Base-by-base conservation (phyloP, 2,329 filamentous ascomycete genomes). In the Aspergillus sp. region DNA sequence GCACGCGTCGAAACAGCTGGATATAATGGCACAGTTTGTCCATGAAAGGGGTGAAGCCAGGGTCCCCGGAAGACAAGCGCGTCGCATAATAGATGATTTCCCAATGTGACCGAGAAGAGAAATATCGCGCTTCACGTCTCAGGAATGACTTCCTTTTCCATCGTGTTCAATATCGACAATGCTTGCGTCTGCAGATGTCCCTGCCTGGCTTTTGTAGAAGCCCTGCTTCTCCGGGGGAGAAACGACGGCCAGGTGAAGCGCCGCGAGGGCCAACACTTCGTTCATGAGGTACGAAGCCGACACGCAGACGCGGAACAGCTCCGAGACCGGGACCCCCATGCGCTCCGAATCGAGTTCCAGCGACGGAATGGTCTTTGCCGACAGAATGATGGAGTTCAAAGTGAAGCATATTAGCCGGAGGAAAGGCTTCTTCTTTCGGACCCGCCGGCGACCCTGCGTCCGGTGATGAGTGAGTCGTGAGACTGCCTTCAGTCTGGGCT, bases 41-140 rank as follows among this genome's bases (percentile, higher is more conserved):
- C 14, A 58, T 37, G 24, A 56, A 55, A 7, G 42, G 37, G 20
- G 60, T 52, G 24, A 71, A 66, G 26, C 57, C 44, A 11, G 41
- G 31, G 11, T 53, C n/a, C 54, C 25, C 65, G 55, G 32, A 61
- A 54, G 35, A 52, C 40, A 2, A 72, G 52, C 2, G 63, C 63
- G 33, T 74, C 68, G 42, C 62, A 68, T 3, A 74, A 57, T 24
- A 64, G 58, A 32, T 72, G 68, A 6, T 47, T 13, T 1, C 43
- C 48, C 1, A 52, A 20, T 13, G 36, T 24, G 4, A 33, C 30
- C 2, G 48, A 40, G 15, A 52, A 52, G n/a, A 51, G 25, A 13
- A 49, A 48, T 1, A 47, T 30, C 2, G 42, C 41, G 4, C 47
- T 29, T 15, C 40, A 44, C 2, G 32, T 50, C 11, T 48, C 37